Percentiles rank a stretch among this genome's conserved stretches.
These are phyloP conservation scores for Ustilago lituana DNA, from an alignment of 1,284 basidiomycete genomes.

Conservation along the genomic window DNA sequence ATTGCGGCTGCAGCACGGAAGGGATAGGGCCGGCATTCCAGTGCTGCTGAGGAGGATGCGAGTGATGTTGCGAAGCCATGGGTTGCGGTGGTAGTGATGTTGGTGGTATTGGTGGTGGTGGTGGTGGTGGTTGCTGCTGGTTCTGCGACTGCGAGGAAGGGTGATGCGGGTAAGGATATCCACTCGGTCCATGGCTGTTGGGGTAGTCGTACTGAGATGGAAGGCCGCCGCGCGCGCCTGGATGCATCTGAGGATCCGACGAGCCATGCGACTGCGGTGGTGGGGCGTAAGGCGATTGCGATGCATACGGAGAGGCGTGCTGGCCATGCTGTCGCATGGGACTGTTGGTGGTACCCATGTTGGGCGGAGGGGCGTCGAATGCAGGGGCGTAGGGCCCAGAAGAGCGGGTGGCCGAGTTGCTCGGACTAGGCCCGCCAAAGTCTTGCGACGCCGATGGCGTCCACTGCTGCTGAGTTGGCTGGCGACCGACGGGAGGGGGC, in stretches of 20 bases:
- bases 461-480: constrained; percentile 25
- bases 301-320: constrained; percentile 19
- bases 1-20: constrained; percentile 37
- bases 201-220: constrained; percentile 24
- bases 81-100: constrained; percentile 4
- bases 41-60: constrained; percentile 18
- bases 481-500: constrained; percentile 23
- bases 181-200: constrained; percentile 10
- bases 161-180: constrained; percentile 26
- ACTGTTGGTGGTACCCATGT: constrained; percentile 13
- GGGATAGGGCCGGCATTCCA: constrained; percentile 36
- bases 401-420: constrained; percentile 24
- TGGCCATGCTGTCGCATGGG: constrained; percentile 32
- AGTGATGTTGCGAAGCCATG: constrained; percentile 5
- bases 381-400: constrained; percentile 22
- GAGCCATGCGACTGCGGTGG: constrained; percentile 15
- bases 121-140: constrained; percentile 14
- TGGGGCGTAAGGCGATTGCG: constrained; percentile 20
- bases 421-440: constrained; percentile 29
- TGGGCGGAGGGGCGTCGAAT: constrained; percentile 10
- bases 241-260: constrained; percentile 24
- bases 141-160: constrained; percentile 19
- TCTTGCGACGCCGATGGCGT: constrained; percentile 16
- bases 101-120: no score
- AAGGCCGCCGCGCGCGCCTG: constrained; percentile 5